phyloP scores from a whole-genome alignment of 2,329 filamentous ascomycete genomes.

The Colletotrichum nymphaeae region DNA sequence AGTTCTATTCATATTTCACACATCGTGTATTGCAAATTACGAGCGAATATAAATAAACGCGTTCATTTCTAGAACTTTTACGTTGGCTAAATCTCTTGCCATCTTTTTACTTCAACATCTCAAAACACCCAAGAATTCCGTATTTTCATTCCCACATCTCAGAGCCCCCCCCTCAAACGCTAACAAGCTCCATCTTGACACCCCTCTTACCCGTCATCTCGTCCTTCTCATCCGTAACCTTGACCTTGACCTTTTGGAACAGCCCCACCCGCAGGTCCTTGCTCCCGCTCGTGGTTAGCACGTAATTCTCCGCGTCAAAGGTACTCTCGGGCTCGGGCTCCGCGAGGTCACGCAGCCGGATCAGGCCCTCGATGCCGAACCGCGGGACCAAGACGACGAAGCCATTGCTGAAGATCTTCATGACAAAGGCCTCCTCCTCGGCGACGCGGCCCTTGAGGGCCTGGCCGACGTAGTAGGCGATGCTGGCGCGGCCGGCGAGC shows the following conservation, averaged over 20 bases:
- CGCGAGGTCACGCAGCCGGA: slow-evolving; percentile 85
- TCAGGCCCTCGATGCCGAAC: slow-evolving; percentile 94
- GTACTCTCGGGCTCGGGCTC: slow-evolving; percentile 81
- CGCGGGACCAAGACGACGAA: slow-evolving; percentile 96
- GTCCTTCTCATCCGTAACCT: slow-evolving; percentile 92
- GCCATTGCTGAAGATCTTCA: slow-evolving; percentile 97
- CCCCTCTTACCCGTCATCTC: slow-evolving; percentile 96
- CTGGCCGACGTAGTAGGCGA: slow-evolving; percentile 98
- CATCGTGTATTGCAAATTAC: neutral
- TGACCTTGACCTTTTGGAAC: slow-evolving; percentile 91
- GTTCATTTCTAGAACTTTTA: neutral
- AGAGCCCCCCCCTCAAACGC: neutral
- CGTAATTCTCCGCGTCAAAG: slow-evolving; percentile 89
- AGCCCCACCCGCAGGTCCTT: slow-evolving; percentile 76
- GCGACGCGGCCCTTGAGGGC: slow-evolving; percentile 82
- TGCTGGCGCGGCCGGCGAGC: slow-evolving; percentile 90
- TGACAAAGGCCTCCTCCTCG: slow-evolving; percentile 93
- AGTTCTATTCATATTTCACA: neutral
- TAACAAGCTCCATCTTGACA: slow-evolving; percentile 78
- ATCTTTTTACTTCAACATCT: neutral
- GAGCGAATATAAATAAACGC: neutral
- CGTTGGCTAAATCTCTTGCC: neutral
- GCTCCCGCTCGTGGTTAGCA: slow-evolving; percentile 70
- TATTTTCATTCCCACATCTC: neutral
- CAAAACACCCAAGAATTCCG: neutral